Evolutionary conservation across 78 protist genomes (phyloP).

Genomic region (Dictyostelium firmibasis): DNA sequence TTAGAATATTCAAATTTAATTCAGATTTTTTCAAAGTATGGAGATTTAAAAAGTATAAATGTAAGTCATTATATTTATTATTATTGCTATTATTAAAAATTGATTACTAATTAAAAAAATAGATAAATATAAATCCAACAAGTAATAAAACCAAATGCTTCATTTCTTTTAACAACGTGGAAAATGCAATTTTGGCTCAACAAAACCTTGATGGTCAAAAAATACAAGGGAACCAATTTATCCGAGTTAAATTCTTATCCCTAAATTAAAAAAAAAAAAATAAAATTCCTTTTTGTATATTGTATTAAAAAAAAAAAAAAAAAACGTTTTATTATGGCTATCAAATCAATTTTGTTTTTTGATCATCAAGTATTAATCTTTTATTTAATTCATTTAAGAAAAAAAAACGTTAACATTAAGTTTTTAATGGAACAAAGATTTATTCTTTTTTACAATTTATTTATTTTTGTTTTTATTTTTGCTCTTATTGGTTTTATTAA

Average conservation of each 20-base stretch:
- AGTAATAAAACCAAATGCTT: background rate
- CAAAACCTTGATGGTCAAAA: background rate
- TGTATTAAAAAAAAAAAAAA: background rate
- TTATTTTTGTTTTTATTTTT: background rate
- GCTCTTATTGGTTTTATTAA: background rate
- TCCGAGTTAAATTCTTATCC: constrained; percentile 5
- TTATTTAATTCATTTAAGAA: too few relatives aligned
- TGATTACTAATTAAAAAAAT: background rate
- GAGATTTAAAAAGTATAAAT: constrained; percentile 45
- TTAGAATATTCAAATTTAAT: constrained; percentile 26
- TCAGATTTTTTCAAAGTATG: constrained; percentile 42
- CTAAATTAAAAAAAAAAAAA: background rate
- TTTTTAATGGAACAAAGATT: background rate
- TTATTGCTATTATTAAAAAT: background rate
- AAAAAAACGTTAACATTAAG: background rate
- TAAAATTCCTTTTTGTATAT: background rate
- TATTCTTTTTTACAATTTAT: background rate
- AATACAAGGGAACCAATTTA: constrained; percentile 12
- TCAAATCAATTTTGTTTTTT: too few relatives aligned
- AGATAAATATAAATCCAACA: constrained; percentile 38
- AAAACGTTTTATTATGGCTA: too few relatives aligned
- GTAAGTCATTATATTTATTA: background rate
- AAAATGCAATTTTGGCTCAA: constrained; percentile 49
- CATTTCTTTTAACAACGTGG: constrained; percentile 12
- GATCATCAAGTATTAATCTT: too few relatives aligned